phyloP scores from a whole-genome alignment of 192 early-diverging fungal species.

The Podila epicladia region DNA sequence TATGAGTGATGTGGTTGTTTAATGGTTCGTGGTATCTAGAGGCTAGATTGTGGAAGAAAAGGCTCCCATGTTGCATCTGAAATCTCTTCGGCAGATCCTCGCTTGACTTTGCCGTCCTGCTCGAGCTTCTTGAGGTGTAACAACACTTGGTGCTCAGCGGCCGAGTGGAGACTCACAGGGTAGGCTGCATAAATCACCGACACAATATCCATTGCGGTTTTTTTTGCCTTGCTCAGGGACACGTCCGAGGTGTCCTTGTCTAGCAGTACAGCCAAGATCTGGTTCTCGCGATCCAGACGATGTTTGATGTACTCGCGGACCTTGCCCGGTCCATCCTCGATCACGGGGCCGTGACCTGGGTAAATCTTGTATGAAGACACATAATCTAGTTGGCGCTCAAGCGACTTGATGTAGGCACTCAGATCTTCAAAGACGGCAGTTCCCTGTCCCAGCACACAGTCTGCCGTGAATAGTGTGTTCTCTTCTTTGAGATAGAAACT shows the following conservation, averaged over 20 bases:
- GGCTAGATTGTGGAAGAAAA: slow-evolving; percentile 11
- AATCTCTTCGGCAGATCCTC: slow-evolving; percentile 10
- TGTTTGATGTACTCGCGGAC: slow-evolving; percentile 84
- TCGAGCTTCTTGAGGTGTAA: slow-evolving; percentile 67
- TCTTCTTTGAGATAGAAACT: slow-evolving; percentile 76
- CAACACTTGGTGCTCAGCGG: slow-evolving; percentile 61
- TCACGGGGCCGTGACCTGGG: slow-evolving; percentile 83
- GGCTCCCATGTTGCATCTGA: slow-evolving; percentile 21
- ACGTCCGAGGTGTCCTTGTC: not conserved
- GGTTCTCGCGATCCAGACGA: slow-evolving; percentile 76
- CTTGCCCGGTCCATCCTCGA: slow-evolving; percentile 69
- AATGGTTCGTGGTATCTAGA: not conserved
- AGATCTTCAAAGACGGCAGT: slow-evolving; percentile 84
- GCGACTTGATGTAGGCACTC: slow-evolving; percentile 70
- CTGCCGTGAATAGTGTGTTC: slow-evolving; percentile 77
- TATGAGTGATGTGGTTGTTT: no score
- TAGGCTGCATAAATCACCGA: slow-evolving; percentile 63
- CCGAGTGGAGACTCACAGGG: slow-evolving; percentile 56
- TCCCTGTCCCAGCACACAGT: slow-evolving; percentile 87
- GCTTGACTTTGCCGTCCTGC: slow-evolving; percentile 54
- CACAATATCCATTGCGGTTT: slow-evolving; percentile 63
- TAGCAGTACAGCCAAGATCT: slow-evolving; percentile 68
- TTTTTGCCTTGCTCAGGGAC: not conserved
- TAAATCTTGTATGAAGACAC: slow-evolving; percentile 29
- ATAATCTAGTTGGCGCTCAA: slow-evolving; percentile 56